Conservation (phyloP, 2,329 filamentous ascomycete genomes). For the Tolypocladium sp. region DNA sequence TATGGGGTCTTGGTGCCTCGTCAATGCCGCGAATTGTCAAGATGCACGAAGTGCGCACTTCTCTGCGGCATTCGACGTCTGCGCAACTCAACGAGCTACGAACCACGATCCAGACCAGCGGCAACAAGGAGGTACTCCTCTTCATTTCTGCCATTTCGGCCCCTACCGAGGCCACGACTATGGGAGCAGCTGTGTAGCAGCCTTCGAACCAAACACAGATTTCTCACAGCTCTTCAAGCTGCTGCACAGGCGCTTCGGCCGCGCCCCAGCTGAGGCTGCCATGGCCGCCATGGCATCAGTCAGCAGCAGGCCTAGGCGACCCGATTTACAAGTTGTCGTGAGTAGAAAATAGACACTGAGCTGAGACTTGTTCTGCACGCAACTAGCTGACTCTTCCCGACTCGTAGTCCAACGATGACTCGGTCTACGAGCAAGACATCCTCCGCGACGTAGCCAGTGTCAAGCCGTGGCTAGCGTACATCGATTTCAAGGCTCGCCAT, state of each 20-base stretch:
- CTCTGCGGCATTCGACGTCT: neutral
- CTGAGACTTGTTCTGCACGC: neutral
- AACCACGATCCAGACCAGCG: neutral
- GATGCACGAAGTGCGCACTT: neutral
- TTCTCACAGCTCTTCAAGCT: neutral
- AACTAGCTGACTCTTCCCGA: conserved; percentile 1
- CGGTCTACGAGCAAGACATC: conserved; percentile 93
- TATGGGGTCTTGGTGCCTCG: neutral
- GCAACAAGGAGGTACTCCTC: neutral
- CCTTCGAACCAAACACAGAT: neutral
- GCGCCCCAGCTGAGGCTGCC: neutral
- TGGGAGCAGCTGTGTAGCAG: neutral
- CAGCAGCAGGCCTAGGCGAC: conserved; percentile 28
- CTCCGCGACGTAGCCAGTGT: conserved; percentile 75
- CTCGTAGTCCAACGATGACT: conserved; percentile 73
- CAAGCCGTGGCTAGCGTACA: conserved; percentile 92
- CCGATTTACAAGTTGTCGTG: conserved; percentile 42
- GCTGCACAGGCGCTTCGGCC: conserved; percentile 10
- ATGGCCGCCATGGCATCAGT: neutral
- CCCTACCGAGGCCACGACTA: neutral
- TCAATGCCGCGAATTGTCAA: neutral
- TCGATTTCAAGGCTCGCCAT: conserved; percentile 82
- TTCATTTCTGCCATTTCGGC: neutral
- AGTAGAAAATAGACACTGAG: conserved; percentile 9
- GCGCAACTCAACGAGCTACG: neutral